A percentile compares a stretch with the other conserved stretches of the same genome.
phyloP scores from a whole-genome alignment of 2,329 filamentous ascomycete species.

The Talaromyces sp. region DNA sequence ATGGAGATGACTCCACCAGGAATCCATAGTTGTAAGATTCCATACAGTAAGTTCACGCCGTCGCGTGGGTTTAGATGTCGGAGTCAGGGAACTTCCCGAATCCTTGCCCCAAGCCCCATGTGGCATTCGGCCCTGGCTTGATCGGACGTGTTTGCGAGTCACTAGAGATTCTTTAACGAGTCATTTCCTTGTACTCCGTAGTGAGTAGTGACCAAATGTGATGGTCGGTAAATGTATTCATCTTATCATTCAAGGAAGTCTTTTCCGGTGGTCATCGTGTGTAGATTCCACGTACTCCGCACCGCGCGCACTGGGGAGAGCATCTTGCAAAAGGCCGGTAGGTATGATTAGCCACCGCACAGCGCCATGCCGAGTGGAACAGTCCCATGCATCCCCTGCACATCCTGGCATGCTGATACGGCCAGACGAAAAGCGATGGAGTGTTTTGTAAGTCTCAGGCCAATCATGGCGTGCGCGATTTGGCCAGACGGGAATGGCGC shows the following conservation, averaged over 20 bases:
- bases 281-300: background rate
- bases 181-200: background rate
- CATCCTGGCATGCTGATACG: background rate
- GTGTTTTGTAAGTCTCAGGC: background rate
- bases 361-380: background rate
- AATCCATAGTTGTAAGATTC: background rate
- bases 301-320: background rate
- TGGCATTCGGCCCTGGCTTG: background rate
- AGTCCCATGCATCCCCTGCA: background rate
- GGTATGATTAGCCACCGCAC: background rate
- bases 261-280: background rate
- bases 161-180: background rate
- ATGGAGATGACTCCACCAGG: background rate
- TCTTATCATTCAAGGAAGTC: background rate
- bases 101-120: background rate
- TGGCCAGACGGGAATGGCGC: background rate
- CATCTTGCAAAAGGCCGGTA: background rate
- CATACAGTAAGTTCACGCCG: conserved; percentile 2
- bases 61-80: background rate
- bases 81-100: background rate
- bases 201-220: no score
- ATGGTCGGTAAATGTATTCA: no score
- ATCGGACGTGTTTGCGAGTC: background rate
- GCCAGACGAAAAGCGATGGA: background rate
- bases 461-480: background rate